phyloP scores from a whole-genome alignment of 805 yeast species.

The Lipomyces sp. region DNA sequence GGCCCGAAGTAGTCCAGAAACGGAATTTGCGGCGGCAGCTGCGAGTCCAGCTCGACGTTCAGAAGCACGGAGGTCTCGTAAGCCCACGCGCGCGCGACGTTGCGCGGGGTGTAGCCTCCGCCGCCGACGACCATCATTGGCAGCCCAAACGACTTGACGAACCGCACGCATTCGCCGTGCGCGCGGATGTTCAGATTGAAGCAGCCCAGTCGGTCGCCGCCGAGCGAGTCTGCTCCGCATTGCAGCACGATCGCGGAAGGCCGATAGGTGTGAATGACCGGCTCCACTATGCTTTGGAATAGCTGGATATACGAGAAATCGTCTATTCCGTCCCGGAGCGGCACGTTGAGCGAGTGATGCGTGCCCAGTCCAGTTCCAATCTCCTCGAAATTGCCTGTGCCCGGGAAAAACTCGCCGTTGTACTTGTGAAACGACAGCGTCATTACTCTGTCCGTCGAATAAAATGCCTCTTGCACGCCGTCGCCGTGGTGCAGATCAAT shows the following conservation, averaged over 20 bases:
- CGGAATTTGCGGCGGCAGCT: slow-evolving; percentile 70
- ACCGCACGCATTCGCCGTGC: slow-evolving; percentile 93
- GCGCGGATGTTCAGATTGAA: slow-evolving; percentile 92
- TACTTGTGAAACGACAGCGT: slow-evolving; percentile 88
- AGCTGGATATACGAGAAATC: slow-evolving; percentile 65
- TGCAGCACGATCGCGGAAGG: slow-evolving; percentile 97
- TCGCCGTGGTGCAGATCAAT: slow-evolving; percentile 94
- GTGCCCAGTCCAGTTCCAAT: slow-evolving; percentile 79
- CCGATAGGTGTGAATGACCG: slow-evolving; percentile 78
- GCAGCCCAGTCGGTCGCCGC: slow-evolving; percentile 94
- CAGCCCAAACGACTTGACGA: slow-evolving; percentile 76
- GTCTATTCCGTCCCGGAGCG: slow-evolving; percentile 88
- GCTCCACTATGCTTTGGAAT: slow-evolving; percentile 80
- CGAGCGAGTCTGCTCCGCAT: slow-evolving; percentile 96
- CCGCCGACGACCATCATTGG: slow-evolving; percentile 96
- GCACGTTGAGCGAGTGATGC: slow-evolving; percentile 79
- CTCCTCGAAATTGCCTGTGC: slow-evolving; percentile 84
- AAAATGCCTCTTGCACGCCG: slow-evolving; percentile 93
- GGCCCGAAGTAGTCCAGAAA: slow-evolving; percentile 84
- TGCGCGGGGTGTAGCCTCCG: slow-evolving; percentile 97
- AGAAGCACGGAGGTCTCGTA: slow-evolving; percentile 87
- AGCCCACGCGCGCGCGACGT: slow-evolving; percentile 94
- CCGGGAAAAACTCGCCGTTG: slow-evolving; percentile 87
- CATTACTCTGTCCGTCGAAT: slow-evolving; percentile 87
- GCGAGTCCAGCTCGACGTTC: slow-evolving; percentile 70